Conservation (phyloP, 1,284 basidiomycete species). For the Malassezia sympodialis region DNA sequence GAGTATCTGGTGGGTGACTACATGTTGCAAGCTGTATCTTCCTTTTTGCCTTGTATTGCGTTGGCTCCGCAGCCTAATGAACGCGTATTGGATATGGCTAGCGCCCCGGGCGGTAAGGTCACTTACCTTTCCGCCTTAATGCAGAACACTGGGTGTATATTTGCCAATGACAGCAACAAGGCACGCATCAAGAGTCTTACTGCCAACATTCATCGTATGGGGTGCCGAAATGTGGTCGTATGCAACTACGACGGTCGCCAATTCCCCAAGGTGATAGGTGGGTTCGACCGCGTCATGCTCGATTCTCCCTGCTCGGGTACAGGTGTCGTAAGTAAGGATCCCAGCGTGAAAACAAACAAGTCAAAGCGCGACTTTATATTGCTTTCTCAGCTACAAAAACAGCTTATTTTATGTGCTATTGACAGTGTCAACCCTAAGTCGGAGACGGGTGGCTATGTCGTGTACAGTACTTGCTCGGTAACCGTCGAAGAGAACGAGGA, state of each 20-base stretch:
- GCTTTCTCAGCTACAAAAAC: constrained; percentile 92
- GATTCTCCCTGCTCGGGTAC: constrained; percentile 98
- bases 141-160: constrained; percentile 95
- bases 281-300: constrained; percentile 88
- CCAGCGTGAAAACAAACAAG: constrained; percentile 97
- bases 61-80: constrained; percentile 85
- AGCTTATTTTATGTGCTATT: constrained; percentile 93
- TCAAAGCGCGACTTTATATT: constrained; percentile 81
- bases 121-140: constrained; percentile 61
- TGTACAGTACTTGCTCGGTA: constrained; percentile 97
- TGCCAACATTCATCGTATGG: constrained; percentile 90
- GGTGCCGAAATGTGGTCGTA: constrained; percentile 95
- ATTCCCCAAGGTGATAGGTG: constrained; percentile 99
- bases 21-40: constrained; percentile 98
- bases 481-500: constrained; percentile 97
- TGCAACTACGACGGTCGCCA: constrained; percentile 95
- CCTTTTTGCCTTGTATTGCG: constrained; percentile 96
- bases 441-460: constrained; percentile 82
- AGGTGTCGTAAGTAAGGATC: constrained; percentile 95
- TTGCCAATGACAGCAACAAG: constrained; percentile 95
- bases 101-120: constrained; percentile 92
- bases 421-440: constrained; percentile 85
- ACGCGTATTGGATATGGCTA: constrained; percentile 95
- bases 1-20: constrained; percentile 99
- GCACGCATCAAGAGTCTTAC: constrained; percentile 87